Evolutionary conservation across 495 filamentous ascomycete species (phyloP).

Genomic region (Penicillium coffeae): DNA sequence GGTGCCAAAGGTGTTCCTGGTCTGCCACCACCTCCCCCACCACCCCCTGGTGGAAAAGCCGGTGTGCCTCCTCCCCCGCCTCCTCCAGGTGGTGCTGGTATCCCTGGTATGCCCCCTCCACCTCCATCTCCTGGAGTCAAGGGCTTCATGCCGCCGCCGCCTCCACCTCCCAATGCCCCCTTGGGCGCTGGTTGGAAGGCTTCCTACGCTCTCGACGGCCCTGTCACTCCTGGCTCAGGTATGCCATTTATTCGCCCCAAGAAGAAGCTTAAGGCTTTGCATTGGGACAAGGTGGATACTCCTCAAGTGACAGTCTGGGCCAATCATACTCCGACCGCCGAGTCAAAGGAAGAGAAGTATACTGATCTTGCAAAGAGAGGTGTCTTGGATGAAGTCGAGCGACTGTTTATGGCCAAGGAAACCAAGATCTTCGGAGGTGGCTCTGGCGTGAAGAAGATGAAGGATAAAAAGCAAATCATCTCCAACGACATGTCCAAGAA

Average conservation of each 20-base stretch:
- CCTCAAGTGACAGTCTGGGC: constrained; percentile 96
- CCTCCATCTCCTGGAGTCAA: constrained; percentile 43
- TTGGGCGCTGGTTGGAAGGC: constrained; percentile 54
- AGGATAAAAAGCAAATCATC: constrained; percentile 97
- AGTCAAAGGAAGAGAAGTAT: constrained; percentile 92
- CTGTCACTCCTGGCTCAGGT: constrained; percentile 41
- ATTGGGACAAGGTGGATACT: constrained; percentile 98
- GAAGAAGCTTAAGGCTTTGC: constrained; percentile 98
- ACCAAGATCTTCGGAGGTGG: constrained; percentile 77
- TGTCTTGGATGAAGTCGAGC: constrained; percentile 95
- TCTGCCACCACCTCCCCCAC: constrained; percentile 42
- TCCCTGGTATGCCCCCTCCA: constrained; percentile 34
- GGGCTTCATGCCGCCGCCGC: constrained; percentile 48
- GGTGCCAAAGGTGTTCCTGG: constrained; percentile 24
- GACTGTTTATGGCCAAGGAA: constrained; percentile 95
- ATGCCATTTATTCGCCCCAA: constrained; percentile 83
- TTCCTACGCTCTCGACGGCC: constrained; percentile 46
- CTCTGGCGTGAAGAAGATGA: constrained; percentile 60
- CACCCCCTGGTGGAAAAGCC: constrained; percentile 34
- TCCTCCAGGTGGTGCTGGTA: constrained; percentile 37
- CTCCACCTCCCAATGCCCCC: constrained; percentile 55
- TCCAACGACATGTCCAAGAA: constrained; percentile 85
- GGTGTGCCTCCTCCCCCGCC: constrained; percentile 26
- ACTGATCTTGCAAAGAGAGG: constrained; percentile 86
- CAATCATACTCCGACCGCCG: constrained; percentile 69